Evolutionary conservation across 2,329 filamentous ascomycete genomes (phyloP), one percentile per base, ranked within the genome.

Genomic region (Monosporascus sp.): DNA sequence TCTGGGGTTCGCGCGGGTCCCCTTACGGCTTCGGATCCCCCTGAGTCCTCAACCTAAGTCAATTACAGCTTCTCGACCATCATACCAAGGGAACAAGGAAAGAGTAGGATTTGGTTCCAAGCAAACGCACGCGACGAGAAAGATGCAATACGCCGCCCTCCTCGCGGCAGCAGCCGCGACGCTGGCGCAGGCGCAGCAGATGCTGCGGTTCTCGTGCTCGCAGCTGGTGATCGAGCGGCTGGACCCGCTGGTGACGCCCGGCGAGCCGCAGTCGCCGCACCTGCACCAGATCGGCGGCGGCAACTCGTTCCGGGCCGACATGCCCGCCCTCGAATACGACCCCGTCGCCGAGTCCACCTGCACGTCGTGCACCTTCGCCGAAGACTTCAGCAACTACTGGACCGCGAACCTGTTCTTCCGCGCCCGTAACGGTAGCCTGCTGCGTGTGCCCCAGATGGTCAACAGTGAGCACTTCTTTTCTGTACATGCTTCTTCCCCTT

Each of bases 271-370:
- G 15, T 72, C 77, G 6, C 63, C 65, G 20, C 79, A 83, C 64
- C 71, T 79, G 11, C 81, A 83, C 62, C 78, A 75, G 22, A 74
- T 83, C 51, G 72, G 75, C 55, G 79, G 81, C 53, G 68, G 68
- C 5, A 70, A 71, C 54, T 65, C 69, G 3, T 72, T 72, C 63
- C 69, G 69, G 35, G 49, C 55, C 15, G 49, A 39, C 31, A 58
- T 58, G 56, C 57, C 37, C 20, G 14, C 41, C 8, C n/a, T 15
- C 14, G 52, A 55, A 4, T 57, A 45, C 43, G 57, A 55, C 17
- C 55, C 48, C 7, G 55, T 57, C 22, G 27, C 47, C n/a, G 51
- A 55, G 48, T 57, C 57, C 17, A 58, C 57, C 2, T 58, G 57
- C 46, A 57, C 57, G 18, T 57, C 57, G 15, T 58, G 57, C 37